Base-by-base conservation (phyloP, 352 stramenopile species). In the Blastocystis sp. region DNA sequence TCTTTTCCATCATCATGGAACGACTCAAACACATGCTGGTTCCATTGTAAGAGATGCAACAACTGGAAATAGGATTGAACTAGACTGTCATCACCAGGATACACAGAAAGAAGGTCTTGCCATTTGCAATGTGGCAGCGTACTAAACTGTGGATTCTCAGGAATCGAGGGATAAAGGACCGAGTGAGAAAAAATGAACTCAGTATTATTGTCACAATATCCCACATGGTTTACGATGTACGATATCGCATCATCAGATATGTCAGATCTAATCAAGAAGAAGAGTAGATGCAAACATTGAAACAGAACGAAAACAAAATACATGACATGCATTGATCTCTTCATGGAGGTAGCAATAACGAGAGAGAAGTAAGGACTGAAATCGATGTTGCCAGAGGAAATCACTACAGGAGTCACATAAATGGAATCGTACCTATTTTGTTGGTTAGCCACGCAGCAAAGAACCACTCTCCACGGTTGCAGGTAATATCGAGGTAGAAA, bases 231-330 rank as follows among this genome's bases (percentile, higher is more conserved):
- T 23, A 80, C 20, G 37, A 80, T 39, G 45, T 37, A 80, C 8
- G 20, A 62, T 15, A 63, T 9, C 29, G 37, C 15, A 34, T 62
- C 20, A 53, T 80, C 45, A 13, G 34, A 45, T 15, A 80, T 47
- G 26, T 13, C 41, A 4, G 6, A n/a, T 34, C 70, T 80, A 29
- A 64, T 3, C 11, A 5, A 61, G 20, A 80, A 13, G 39, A 9
- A 5, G 7, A 80, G 53, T 20, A 26, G 45, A 26, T 18, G n/a
- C 11, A 64, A 26, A n/a, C 7, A 41, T 64, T 53, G 55, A 43
- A 47, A 11, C 53, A 18, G 18, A 61, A 41, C 34, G 70, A 80
- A n/a, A 34, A 43, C 70, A 80, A 47, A 80, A 80, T 6, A 80
- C 0, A 4, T 45, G 20, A 80, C 15, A 37, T 18, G 7, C n/a